Evolutionary conservation across 148 eudicot genomes (phyloP).

Genomic region (Polygonum aviculare): DNA sequence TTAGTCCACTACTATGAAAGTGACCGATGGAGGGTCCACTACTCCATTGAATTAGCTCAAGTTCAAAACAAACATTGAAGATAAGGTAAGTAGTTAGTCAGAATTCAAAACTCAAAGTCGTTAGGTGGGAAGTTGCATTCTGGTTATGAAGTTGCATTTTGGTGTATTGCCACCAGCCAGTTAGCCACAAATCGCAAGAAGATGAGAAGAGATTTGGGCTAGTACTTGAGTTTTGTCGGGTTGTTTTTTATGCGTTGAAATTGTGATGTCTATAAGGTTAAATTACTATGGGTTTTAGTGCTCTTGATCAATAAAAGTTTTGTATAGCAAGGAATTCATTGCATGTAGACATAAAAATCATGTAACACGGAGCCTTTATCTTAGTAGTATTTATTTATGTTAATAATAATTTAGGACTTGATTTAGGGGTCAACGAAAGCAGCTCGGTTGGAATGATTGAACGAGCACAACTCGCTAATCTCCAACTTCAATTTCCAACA

Average conservation of each 20-base stretch:
- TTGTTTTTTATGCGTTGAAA: too few species aligned
- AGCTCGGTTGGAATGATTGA: constrained; percentile 1
- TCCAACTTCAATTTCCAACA: neutral
- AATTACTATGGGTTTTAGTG: too few species aligned
- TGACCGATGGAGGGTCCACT: neutral
- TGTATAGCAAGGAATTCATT: too few species aligned
- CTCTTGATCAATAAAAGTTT: too few species aligned
- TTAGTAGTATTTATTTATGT: too few species aligned
- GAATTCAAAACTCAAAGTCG: neutral
- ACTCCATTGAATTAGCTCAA: neutral
- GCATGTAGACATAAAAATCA: too few species aligned
- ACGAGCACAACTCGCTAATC: neutral
- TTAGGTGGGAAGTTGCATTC: constrained; percentile 5
- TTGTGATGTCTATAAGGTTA: too few species aligned
- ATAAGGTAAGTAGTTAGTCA: neutral
- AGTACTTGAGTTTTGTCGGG: too few species aligned
- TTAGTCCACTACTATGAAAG: neutral
- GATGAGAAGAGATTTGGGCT: too few species aligned
- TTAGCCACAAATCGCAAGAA: too few species aligned
- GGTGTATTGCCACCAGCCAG: neutral
- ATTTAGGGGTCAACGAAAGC: neutral
- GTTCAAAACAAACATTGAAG: neutral
- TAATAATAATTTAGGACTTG: neutral
- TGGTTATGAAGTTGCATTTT: neutral
- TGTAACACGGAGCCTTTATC: neutral